Conservation (phyloP, 495 filamentous ascomycete genomes). For the Neurospora tetrasperma region DNA sequence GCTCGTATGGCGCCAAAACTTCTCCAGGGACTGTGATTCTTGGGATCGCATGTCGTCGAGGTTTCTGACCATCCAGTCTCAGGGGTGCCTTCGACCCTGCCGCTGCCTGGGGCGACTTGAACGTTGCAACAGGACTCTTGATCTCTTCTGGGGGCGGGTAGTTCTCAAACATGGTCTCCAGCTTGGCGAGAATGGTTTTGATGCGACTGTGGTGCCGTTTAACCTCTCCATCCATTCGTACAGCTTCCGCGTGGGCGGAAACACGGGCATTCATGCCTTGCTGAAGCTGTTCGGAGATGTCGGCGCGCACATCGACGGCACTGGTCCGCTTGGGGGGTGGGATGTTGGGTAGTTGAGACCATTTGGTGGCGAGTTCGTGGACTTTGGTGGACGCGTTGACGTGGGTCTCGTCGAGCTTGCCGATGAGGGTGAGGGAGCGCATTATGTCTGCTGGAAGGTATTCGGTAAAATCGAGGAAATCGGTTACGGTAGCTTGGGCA, state of each 20-base stretch:
- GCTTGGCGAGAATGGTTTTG: slow-evolving; percentile 68
- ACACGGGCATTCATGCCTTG: slow-evolving; percentile 66
- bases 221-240: slow-evolving; percentile 65
- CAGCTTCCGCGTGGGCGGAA: slow-evolving; percentile 72
- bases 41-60: slow-evolving; percentile 29
- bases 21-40: slow-evolving; percentile 48
- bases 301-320: slow-evolving; percentile 51
- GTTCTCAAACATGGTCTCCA: slow-evolving; percentile 59
- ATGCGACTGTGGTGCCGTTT: slow-evolving; percentile 69
- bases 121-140: slow-evolving; percentile 35
- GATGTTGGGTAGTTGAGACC: slow-evolving; percentile 58
- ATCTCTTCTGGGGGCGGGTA: slow-evolving; percentile 41
- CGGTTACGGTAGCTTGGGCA: slow-evolving; percentile 85
- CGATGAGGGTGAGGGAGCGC: slow-evolving; percentile 81
- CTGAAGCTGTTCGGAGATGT: slow-evolving; percentile 65
- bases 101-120: slow-evolving; percentile 45
- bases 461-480: slow-evolving; percentile 95
- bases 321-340: slow-evolving; percentile 37
- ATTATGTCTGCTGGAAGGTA: slow-evolving; percentile 89
- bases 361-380: slow-evolving; percentile 61
- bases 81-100: slow-evolving; percentile 49
- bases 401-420: slow-evolving; percentile 68
- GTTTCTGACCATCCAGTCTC: slow-evolving; percentile 47
- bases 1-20: slow-evolving; percentile 47
- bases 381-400: slow-evolving; percentile 52